These are phyloP conservation scores for Coemansia sp. DNA, from an alignment of 192 early-diverging fungal species.

Conservation along the genomic window DNA sequence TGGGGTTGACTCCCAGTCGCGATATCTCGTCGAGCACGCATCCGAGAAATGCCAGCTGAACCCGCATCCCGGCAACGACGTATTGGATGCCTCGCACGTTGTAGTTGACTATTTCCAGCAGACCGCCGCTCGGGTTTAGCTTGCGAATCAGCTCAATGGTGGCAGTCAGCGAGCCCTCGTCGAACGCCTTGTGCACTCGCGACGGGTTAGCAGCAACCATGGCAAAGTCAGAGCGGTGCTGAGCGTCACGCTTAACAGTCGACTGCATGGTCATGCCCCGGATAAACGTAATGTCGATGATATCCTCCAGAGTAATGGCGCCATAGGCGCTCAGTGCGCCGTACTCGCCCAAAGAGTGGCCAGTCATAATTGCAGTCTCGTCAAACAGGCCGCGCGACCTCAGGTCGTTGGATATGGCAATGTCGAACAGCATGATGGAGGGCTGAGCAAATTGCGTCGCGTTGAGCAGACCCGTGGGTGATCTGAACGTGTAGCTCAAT, in stretches of 20 bases:
- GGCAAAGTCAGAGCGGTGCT: constrained; percentile 85
- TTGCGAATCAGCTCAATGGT: constrained; percentile 65
- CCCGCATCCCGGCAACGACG: constrained; percentile 83
- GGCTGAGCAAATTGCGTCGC: constrained; percentile 97
- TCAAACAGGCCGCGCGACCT: constrained; percentile 78
- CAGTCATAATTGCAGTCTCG: constrained; percentile 74
- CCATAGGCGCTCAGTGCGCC: constrained; percentile 84
- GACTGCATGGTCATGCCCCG: constrained; percentile 99
- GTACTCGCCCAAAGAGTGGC: constrained; percentile 96
- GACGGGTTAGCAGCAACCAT: constrained; percentile 94
- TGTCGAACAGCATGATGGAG: constrained; percentile 83
- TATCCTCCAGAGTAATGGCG: constrained; percentile 74
- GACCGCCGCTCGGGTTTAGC: constrained; percentile 31
- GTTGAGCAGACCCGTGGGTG: constrained; percentile 81
- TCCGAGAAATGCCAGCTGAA: constrained; percentile 73
- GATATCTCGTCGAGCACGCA: constrained; percentile 80
- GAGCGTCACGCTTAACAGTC: constrained; percentile 76
- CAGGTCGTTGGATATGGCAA: constrained; percentile 81
- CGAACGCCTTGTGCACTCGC: constrained; percentile 75
- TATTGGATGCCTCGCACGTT: constrained; percentile 97
- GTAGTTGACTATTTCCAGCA: constrained; percentile 96
- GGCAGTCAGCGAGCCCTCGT: constrained; percentile 63
- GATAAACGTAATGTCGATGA: constrained; percentile 92
- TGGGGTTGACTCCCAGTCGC: constrained; percentile 44
- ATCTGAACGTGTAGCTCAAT: constrained; percentile 75